Conservation (phyloP, 371 early-diverging fungal species). For the Dentiscutata heterogama region DNA sequence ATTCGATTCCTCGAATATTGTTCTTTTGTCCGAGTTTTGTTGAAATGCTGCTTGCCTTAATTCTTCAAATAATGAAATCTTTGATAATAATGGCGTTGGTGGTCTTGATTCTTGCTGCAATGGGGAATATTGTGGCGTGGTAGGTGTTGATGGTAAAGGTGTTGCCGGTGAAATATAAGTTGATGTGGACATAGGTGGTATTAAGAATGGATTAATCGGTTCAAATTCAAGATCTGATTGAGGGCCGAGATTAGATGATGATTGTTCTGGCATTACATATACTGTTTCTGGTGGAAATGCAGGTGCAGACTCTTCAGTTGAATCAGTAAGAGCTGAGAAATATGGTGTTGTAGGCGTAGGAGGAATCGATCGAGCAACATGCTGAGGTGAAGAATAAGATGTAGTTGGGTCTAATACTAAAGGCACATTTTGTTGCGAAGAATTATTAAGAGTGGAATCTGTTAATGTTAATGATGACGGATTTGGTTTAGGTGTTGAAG, state of each 20-base stretch:
- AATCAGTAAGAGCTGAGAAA: background rate
- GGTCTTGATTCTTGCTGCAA: background rate
- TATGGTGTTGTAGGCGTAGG: slow-evolving; percentile 31
- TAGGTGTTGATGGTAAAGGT: slow-evolving; percentile 1
- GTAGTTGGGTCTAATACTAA: background rate
- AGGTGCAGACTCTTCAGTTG: background rate
- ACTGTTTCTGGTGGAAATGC: background rate
- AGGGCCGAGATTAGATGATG: background rate
- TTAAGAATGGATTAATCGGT: background rate
- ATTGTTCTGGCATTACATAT: background rate
- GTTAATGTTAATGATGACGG: slow-evolving; percentile 7
- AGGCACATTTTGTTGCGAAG: background rate
- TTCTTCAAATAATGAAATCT: slow-evolving; percentile 7
- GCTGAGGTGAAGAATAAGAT: background rate
- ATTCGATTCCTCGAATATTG: background rate
- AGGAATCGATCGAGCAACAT: slow-evolving; percentile 1
- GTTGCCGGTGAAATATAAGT: slow-evolving; percentile 8
- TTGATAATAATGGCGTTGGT: background rate
- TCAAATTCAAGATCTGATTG: background rate
- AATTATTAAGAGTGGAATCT: background rate
- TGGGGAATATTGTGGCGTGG: slow-evolving; percentile 23
- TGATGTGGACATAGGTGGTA: background rate
- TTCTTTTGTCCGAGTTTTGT: background rate
- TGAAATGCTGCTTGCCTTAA: background rate
- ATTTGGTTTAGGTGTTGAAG: slow-evolving; percentile 12